These are phyloP conservation scores for Suhomyces panamericanus DNA, from an alignment of 1,139 yeast genomes.

Conservation along the genomic window DNA sequence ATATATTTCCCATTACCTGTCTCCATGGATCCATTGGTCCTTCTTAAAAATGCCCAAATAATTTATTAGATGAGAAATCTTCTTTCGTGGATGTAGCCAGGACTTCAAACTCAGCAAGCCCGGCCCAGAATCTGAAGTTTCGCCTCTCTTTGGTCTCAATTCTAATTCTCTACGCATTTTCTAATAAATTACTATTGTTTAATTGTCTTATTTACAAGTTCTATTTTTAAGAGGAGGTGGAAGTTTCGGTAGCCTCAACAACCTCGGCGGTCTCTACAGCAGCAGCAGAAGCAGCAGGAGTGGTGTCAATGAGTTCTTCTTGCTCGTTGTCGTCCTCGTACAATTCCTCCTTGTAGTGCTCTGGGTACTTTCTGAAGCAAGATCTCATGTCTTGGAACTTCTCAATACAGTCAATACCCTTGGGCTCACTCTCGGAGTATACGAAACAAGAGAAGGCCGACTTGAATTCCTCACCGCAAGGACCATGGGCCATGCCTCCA, in stretches of 20 bases:
- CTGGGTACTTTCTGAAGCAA: constrained; percentile 93
- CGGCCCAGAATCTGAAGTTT: too few species aligned
- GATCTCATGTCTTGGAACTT: constrained; percentile 91
- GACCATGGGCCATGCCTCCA: constrained; percentile 99
- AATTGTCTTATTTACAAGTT: constrained; percentile 6
- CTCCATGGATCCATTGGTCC: too few species aligned
- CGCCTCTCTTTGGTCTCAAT: too few species aligned
- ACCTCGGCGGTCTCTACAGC: constrained; percentile 10
- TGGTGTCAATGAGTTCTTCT: constrained; percentile 10
- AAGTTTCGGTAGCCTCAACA: background rate
- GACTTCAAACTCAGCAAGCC: too few species aligned
- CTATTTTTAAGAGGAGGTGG: constrained; percentile 4
- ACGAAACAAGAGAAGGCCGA: constrained; percentile 96
- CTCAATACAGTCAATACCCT: constrained; percentile 94
- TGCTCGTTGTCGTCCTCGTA: constrained; percentile 69
- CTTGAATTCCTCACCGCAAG: constrained; percentile 97
- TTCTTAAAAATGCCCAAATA: too few species aligned
- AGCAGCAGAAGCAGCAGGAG: constrained; percentile 12
- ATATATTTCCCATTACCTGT: too few species aligned
- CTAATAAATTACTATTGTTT: constrained; percentile 5
- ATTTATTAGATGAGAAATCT: too few species aligned
- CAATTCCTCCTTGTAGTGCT: constrained; percentile 88
- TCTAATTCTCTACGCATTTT: background rate
- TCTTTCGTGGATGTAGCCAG: too few species aligned
- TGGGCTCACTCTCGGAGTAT: constrained; percentile 92